Percentiles rank a stretch among this genome's conserved stretches.
phyloP scores from a whole-genome alignment of 768 basidiomycete genomes.

The Rhodotorula babjevae region DNA sequence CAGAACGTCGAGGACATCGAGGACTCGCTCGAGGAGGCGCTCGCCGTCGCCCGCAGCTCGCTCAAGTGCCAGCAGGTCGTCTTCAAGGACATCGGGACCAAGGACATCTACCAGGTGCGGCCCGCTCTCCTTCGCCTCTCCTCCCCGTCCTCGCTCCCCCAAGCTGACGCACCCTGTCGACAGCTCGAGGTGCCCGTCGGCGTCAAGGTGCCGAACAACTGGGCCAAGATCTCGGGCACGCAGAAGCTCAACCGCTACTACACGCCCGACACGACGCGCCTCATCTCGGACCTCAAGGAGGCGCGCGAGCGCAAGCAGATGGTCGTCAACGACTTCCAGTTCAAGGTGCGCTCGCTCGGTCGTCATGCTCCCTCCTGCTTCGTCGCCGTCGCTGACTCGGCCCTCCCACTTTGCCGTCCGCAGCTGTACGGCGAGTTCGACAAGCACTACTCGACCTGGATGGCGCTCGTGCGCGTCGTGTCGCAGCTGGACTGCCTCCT shows the following conservation, averaged over 20 bases:
- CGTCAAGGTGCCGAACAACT: conserved; percentile 47
- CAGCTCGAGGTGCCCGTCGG: conserved; percentile 38
- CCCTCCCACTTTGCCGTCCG: background rate
- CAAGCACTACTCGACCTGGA: conserved; percentile 64
- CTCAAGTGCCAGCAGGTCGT: conserved; percentile 52
- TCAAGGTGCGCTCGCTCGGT: conserved; percentile 47
- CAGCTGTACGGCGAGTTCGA: conserved; percentile 72
- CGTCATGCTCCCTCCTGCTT: no score
- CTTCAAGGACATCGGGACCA: conserved; percentile 42
- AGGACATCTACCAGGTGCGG: conserved; percentile 42
- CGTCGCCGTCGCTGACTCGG: background rate
- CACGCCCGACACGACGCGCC: conserved; percentile 64
- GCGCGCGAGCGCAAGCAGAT: conserved; percentile 79
- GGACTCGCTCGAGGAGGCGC: conserved; percentile 58
- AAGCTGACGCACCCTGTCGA: no score
- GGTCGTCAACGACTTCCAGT: conserved; percentile 77
- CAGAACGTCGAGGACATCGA: conserved; percentile 68
- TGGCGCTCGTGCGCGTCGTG: conserved; percentile 74
- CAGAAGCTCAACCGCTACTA: conserved; percentile 72
- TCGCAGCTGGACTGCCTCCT: conserved; percentile 96
- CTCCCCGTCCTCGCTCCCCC: no score
- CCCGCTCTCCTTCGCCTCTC: background rate
- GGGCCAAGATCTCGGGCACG: conserved; percentile 60
- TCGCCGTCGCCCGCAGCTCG: conserved; percentile 54
- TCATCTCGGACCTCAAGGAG: conserved; percentile 81